These are phyloP conservation scores for Boletus bicolor DNA, from an alignment of 768 basidiomycete species.

Conservation along the genomic window DNA sequence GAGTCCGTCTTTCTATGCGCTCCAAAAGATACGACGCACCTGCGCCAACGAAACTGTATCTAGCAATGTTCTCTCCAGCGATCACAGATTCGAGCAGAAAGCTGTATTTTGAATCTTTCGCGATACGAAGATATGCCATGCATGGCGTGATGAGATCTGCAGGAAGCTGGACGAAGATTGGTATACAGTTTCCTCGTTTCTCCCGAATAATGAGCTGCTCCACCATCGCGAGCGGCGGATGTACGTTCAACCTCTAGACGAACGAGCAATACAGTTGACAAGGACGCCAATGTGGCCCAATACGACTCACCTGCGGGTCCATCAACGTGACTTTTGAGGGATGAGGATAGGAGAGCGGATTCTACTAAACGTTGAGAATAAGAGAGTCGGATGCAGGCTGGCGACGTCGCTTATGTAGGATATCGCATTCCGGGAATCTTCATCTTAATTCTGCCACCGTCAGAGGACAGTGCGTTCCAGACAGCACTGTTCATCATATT, in stretches of 20 bases:
- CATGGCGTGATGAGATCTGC: conserved; percentile 97
- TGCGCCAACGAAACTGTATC: conserved; percentile 96
- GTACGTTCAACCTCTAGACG: conserved; percentile 59
- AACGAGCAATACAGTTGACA: conserved; percentile 53
- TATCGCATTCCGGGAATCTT: neutral
- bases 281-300: conserved; percentile 27
- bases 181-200: conserved; percentile 88
- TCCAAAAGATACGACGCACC: conserved; percentile 48
- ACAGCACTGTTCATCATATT: neutral
- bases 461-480: neutral
- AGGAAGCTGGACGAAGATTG: conserved; percentile 88
- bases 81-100: conserved; percentile 93
- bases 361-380: neutral
- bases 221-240: conserved; percentile 69
- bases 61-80: conserved; percentile 84
- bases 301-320: conserved; percentile 47
- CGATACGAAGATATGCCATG: conserved; percentile 90
- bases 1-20: neutral
- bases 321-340: conserved; percentile 26
- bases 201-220: conserved; percentile 76
- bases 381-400: neutral
- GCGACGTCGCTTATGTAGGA: conserved; percentile 5
- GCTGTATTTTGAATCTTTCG: conserved; percentile 90
- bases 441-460: conserved; percentile 7
- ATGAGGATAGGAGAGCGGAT: neutral